Evolutionary conservation across 2,329 filamentous ascomycete species (phyloP).

Genomic region (Ascochyta pisi): DNA sequence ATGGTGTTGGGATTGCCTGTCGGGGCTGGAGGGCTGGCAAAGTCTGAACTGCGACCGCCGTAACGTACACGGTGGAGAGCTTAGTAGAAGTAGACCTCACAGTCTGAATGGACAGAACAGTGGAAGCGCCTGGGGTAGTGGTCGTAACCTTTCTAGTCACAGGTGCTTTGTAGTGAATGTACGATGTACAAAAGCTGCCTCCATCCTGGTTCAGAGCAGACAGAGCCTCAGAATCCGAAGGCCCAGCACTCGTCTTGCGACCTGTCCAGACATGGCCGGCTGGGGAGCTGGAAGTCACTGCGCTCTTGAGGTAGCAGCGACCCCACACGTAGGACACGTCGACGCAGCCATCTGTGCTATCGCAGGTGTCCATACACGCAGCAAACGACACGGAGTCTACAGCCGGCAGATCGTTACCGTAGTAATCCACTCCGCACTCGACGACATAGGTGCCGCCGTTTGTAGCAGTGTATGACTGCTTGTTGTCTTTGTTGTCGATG

Average conservation of each 20-base stretch:
- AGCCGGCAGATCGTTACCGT: not conserved
- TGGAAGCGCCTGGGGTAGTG: not conserved
- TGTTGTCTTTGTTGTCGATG: not conserved
- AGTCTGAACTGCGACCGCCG: not conserved
- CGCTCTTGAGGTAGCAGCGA: constrained; percentile 3
- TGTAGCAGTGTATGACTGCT: not conserved
- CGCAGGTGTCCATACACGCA: constrained; percentile 2
- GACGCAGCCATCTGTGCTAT: not conserved
- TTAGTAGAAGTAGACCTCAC: not conserved
- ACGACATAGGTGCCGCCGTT: not conserved
- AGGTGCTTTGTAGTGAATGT: not conserved
- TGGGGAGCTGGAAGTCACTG: not conserved
- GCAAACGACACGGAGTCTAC: not conserved
- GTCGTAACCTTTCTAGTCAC: not conserved
- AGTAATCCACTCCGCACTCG: constrained; percentile 3
- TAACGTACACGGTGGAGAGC: not conserved
- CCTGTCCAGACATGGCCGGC: constrained; percentile 8
- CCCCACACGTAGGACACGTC: constrained; percentile 4
- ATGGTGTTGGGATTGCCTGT: not conserved
- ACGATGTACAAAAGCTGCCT: constrained; percentile 2
- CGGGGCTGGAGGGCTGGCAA: not conserved
- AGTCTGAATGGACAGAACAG: not conserved
- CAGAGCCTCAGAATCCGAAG: not conserved
- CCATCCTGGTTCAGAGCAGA: not conserved
- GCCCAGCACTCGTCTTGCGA: not conserved